Conservation (phyloP, 352 stramenopile genomes). For the Phytophthora capsici region DNA sequence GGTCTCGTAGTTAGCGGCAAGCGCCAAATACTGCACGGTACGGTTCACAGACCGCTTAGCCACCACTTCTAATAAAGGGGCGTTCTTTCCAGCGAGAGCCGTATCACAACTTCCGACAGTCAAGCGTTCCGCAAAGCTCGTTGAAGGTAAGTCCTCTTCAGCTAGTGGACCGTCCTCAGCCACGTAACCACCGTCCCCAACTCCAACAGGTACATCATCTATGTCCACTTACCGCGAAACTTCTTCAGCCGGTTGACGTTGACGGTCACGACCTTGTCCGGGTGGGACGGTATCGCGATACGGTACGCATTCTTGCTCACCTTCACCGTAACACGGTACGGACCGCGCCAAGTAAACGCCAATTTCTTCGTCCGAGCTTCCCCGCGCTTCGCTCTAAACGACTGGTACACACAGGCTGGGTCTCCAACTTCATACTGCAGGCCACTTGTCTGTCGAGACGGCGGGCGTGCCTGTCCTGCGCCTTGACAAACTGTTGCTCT, state of each 20-base stretch:
- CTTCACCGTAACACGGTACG: no score
- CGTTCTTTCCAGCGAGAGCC: neutral
- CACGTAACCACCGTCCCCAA: neutral
- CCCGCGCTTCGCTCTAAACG: no score
- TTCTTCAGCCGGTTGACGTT: neutral
- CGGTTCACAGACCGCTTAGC: neutral
- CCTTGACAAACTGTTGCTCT: neutral
- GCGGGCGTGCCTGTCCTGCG: no score
- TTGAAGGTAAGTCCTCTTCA: neutral
- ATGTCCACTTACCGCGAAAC: neutral
- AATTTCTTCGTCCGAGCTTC: no score
- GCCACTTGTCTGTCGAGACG: neutral
- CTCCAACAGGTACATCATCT: neutral
- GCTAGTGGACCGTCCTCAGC: neutral
- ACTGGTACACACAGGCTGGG: neutral
- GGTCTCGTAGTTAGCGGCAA: no score
- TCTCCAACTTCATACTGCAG: neutral
- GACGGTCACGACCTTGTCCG: no score
- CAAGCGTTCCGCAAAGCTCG: neutral
- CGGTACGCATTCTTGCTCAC: no score
- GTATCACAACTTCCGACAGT: neutral
- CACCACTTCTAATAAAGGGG: neutral
- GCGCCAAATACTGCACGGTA: no score
- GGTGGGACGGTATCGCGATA: no score
- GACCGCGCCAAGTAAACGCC: no score